phyloP scores from a whole-genome alignment of 1,139 yeast genomes.

The Arxiozyma slooffiae region DNA sequence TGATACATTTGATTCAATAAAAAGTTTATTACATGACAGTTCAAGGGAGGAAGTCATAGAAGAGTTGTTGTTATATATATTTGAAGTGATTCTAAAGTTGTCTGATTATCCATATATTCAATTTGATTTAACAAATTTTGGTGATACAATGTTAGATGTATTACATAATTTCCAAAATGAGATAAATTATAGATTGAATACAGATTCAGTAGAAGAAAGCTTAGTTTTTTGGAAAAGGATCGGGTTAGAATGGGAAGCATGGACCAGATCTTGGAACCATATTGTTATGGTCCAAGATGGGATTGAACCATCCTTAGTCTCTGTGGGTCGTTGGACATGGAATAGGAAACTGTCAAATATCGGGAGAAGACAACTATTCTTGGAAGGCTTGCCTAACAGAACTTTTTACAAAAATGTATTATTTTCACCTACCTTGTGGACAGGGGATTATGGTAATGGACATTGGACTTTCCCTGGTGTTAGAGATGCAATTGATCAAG shows the following conservation, averaged over 20 bases:
- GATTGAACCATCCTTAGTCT: conserved; percentile 61
- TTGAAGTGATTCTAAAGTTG: conserved; percentile 45
- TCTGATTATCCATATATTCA: conserved; percentile 75
- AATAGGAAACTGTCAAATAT: conserved; percentile 55
- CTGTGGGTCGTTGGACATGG: conserved; percentile 74
- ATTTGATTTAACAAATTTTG: conserved; percentile 43
- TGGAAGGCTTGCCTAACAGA: conserved; percentile 43
- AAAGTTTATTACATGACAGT: conserved; percentile 25
- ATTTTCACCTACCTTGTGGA: conserved; percentile 59
- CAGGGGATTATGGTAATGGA: conserved; percentile 36
- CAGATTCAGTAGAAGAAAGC: conserved; percentile 25
- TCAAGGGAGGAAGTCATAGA: conserved; percentile 43
- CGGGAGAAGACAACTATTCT: conserved; percentile 46
- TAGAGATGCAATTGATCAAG: conserved; percentile 43
- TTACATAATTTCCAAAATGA: conserved; percentile 39
- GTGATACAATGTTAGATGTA: conserved; percentile 29
- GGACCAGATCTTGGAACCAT: conserved; percentile 28
- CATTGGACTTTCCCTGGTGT: conserved; percentile 64
- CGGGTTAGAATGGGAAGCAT: conserved; percentile 34
- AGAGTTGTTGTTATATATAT: conserved; percentile 48
- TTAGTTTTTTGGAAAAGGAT: conserved; percentile 32
- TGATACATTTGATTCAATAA: conserved; percentile 57
- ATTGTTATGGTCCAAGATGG: conserved; percentile 31
- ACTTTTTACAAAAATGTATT: conserved; percentile 61
- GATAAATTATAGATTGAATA: conserved; percentile 26